These are phyloP conservation scores for Corylus avellana DNA, from an alignment of 306 rosid species.

Conservation along the genomic window DNA sequence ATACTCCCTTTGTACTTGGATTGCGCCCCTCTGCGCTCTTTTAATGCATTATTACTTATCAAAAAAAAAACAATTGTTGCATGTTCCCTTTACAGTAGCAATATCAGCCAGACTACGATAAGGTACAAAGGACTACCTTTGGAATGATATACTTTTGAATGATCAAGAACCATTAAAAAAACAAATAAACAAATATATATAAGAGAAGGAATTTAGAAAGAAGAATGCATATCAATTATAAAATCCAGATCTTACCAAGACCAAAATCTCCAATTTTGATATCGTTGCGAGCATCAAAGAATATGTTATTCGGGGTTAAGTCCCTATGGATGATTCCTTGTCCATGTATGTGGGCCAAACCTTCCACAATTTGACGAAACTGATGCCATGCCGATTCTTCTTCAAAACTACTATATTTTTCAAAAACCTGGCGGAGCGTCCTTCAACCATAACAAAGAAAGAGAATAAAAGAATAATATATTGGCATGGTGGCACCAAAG, in stretches of 20 bases:
- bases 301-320: conserved; percentile 89
- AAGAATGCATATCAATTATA: conserved; percentile 13
- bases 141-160: not conserved
- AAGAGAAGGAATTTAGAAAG: conserved; percentile 2
- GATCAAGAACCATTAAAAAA: not conserved
- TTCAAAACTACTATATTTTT: conserved; percentile 73
- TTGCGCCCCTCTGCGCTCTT: no score
- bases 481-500: conserved; percentile 11
- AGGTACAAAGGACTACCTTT: not conserved
- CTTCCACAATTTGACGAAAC: conserved; percentile 96
- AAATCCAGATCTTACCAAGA: conserved; percentile 67
- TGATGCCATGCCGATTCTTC: conserved; percentile 85
- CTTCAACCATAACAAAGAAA: conserved; percentile 38
- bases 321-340: conserved; percentile 99
- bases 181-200: not conserved
- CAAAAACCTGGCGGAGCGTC: conserved; percentile 84
- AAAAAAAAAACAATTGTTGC: not conserved
- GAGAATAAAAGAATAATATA: conserved; percentile 15
- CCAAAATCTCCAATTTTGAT: conserved; percentile 98
- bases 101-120: not conserved
- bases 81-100: not conserved
- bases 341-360: conserved; percentile 93
- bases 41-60: no score
- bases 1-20: no score
- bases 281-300: conserved; percentile 96